Evolutionary conservation across 352 stramenopile species (phyloP), one percentile per base, ranked within the genome.

Genomic region (Phytophthora boehmeriae): DNA sequence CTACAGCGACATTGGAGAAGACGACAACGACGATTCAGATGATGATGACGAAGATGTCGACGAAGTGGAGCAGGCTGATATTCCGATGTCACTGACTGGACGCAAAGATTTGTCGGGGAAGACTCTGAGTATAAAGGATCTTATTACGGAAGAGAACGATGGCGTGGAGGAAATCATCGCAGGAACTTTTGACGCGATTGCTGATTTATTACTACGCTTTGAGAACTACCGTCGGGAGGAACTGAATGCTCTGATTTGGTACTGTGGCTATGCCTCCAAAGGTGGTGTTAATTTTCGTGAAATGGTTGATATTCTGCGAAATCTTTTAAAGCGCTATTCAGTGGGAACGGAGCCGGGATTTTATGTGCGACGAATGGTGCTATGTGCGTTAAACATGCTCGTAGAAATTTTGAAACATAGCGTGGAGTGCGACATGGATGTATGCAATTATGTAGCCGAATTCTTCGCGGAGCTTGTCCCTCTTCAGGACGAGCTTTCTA

Each of bases 371-470:
- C 83, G 87, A 0, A 86, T 95, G 66, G 72, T 90, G 25, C 68
- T 95, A 5, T 80, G 88, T 39, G 80, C 78, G n/a, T 63, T 96
- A 2, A 78, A 94, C 71, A 78, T 78, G 50, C 73, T 93, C 45
- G 83, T 93, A 13, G 71, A 92, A 50, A 90, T 80, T 41, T 67
- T 94, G 38, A 86, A 92, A 63, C 80, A 93, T 36, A 80, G 76
- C 27, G 75, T 91, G n/a, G 69, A 88, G 50, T 75, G 82, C 19
- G 66, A 92, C 59, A 72, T 67, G 32, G 71, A 83, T 4, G 63
- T 88, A 4, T 92, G 82, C 68, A 74, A 75, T 35, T 87, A 82
- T 35, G 85, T 93, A 23, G 76, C 75, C 49, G 75, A 78, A 0
- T 81, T 93, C 36, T 90, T 80, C 48, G 59, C 41, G 8, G 73